Percentiles rank a stretch among this genome's conserved stretches.
Evolutionary conservation across 352 stramenopile genomes (phyloP).

Genomic region (Globisporangium echinulatum): DNA sequence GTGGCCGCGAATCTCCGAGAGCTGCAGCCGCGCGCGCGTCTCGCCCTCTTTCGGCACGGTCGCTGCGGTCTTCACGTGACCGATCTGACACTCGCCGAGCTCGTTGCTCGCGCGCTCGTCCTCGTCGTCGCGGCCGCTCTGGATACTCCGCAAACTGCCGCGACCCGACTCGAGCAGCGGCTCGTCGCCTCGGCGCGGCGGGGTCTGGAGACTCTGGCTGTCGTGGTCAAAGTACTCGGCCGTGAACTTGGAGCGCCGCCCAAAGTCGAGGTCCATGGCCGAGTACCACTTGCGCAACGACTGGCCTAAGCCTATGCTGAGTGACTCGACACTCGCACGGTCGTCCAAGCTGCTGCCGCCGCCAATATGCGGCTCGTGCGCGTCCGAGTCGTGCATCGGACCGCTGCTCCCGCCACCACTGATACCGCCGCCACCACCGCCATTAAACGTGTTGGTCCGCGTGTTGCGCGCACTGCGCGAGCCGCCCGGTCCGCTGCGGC

Average conservation of each 20-base stretch:
- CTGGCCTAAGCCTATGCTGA: conserved; percentile 39
- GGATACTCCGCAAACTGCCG: conserved; percentile 25
- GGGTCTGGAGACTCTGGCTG: conserved; percentile 21
- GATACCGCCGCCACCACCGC: conserved; percentile 5
- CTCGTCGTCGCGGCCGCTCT: conserved; percentile 29
- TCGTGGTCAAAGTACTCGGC: conserved; percentile 74
- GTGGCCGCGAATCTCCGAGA: conserved; percentile 80
- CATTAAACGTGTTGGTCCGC: conserved; percentile 6
- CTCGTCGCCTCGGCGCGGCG: conserved; percentile 27
- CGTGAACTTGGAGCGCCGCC: conserved; percentile 68
- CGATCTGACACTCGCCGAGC: conserved; percentile 71
- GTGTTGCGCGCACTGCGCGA: conserved; percentile 3
- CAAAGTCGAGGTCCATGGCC: conserved; percentile 63
- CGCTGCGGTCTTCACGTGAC: conserved; percentile 75
- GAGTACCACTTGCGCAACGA: conserved; percentile 76
- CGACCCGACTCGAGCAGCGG: conserved; percentile 49
- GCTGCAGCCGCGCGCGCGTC: conserved; percentile 52
- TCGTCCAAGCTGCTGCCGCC: conserved; percentile 1
- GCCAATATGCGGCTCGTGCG: background rate
- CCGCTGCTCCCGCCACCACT: background rate
- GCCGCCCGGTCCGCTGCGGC: background rate
- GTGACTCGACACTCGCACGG: conserved; percentile 42
- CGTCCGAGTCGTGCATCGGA: conserved; percentile 3
- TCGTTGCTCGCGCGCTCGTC: conserved; percentile 32
- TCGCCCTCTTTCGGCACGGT: conserved; percentile 78